Base-by-base conservation (phyloP, 768 basidiomycete genomes). In the Collybia sp. region DNA sequence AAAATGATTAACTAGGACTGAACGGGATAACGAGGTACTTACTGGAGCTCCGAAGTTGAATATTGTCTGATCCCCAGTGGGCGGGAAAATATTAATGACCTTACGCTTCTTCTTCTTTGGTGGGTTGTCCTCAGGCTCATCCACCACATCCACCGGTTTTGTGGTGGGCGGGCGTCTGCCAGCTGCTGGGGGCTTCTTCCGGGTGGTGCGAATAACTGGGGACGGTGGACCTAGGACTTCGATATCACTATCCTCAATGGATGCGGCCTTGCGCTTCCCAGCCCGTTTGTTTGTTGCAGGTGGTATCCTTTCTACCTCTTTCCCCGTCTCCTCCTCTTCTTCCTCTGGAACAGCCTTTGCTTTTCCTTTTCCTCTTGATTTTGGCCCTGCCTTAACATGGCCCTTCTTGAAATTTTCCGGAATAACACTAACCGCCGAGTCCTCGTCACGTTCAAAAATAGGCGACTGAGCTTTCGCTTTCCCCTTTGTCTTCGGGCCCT, bases 21-120 rank as follows among this genome's bases (percentile, higher is more conserved):
- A 3, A 43, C 16, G 36, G 48, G 36, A 30, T 5, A 36, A 17
- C 12, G 25, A 46, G 38, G 43, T 30, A 54, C 54, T 37, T 49
- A 75, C 76, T 59, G 65, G 63, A 31, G 59, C 55, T 40, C 72
- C 50, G 50, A 72, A 65, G 50, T 72, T 68, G 66, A 80, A 80
- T 17, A 70, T 73, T 13, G 70, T 64, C 13, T 61, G 50, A 13
- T 71, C 67, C 46, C 71, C 64, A 31, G 67, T 64, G 18, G 63
- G 44, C 5, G 68, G 66, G 55, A 83, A 83, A n/a, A 85, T 53
- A 48, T 81, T 80, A 44, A 88, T 79, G 63, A 81, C 85, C 50
- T 83, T 75, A 55, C 79, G 85, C 65, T 84, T 86, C 68, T 83
- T 84, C 65, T 78, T 82, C 12, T 65, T 74, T 8, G 48, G 64